Conservation (phyloP, 148 eudicot genomes). For the Drosera capensis region DNA sequence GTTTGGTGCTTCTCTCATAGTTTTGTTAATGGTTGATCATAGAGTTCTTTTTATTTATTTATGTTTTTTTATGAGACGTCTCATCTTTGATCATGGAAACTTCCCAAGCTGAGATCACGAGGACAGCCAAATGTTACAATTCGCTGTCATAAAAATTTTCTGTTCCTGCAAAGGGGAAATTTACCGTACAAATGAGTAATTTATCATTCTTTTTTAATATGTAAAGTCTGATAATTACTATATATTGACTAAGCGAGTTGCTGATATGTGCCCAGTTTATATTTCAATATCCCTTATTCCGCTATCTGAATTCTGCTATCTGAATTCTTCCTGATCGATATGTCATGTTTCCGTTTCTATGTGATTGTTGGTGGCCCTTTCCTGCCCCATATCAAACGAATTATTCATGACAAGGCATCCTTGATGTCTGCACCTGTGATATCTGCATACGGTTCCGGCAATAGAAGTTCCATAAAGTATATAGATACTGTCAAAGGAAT, state of each 20-base stretch:
- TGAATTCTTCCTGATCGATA: background rate
- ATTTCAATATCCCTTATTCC: background rate
- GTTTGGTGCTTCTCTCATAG: conserved; percentile 78
- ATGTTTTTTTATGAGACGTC: background rate
- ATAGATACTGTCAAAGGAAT: conserved; percentile 21
- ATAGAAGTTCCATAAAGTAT: conserved; percentile 39
- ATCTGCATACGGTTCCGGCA: conserved; percentile 63
- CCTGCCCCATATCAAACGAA: conserved; percentile 62
- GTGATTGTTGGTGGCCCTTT: conserved; percentile 94
- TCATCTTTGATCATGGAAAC: background rate
- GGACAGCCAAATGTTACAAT: no score
- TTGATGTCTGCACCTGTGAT: conserved; percentile 55
- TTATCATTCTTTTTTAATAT: no score
- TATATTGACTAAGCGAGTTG: no score
- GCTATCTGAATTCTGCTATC: background rate
- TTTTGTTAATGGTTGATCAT: no score
- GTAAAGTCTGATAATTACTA: no score
- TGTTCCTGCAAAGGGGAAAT: no score
- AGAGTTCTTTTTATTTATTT: background rate
- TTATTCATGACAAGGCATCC: conserved; percentile 69
- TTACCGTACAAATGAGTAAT: no score
- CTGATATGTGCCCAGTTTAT: background rate
- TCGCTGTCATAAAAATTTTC: no score
- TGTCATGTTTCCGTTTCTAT: conserved; percentile 20
- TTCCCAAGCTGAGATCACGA: no score